These are phyloP conservation scores for Nemania bipapillata DNA, from an alignment of 2,329 filamentous ascomycete genomes.

Conservation along the genomic window DNA sequence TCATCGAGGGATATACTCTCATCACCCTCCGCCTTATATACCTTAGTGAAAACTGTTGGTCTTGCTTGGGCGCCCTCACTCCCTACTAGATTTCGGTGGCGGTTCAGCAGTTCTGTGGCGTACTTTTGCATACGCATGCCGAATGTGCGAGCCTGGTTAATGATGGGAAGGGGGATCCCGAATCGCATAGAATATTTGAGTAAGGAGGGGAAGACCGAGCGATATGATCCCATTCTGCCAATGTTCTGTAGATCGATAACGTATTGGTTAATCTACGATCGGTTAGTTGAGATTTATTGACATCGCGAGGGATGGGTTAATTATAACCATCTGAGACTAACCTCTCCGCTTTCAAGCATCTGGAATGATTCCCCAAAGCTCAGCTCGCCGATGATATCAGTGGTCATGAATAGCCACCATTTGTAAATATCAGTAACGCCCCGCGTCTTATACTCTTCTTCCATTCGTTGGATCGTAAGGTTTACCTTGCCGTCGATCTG, in stretches of 20 bases:
- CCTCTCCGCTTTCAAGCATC: slow-evolving; percentile 62
- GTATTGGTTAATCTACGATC: slow-evolving; percentile 56
- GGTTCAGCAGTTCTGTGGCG: slow-evolving; percentile 44
- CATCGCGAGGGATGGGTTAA: neutral
- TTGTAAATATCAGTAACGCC: slow-evolving; percentile 61
- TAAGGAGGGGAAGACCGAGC: slow-evolving; percentile 49
- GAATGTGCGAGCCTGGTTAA: slow-evolving; percentile 34
- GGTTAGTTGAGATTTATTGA: neutral
- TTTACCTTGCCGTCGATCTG: slow-evolving; percentile 53
- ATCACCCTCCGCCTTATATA: slow-evolving; percentile 52
- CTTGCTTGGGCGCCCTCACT: slow-evolving; percentile 39
- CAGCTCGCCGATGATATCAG: slow-evolving; percentile 65
- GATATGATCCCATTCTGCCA: slow-evolving; percentile 41
- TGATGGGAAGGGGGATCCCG: slow-evolving; percentile 47
- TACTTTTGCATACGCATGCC: slow-evolving; percentile 43
- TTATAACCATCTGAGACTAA: slow-evolving; percentile 42
- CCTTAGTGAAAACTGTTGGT: slow-evolving; percentile 54
- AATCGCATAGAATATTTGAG: slow-evolving; percentile 37
- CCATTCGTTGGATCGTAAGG: slow-evolving; percentile 58
- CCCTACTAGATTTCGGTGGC: slow-evolving; percentile 37
- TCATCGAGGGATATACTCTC: slow-evolving; percentile 40
- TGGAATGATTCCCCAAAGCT: slow-evolving; percentile 66
- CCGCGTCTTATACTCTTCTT: slow-evolving; percentile 52
- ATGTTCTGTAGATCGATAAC: slow-evolving; percentile 53
- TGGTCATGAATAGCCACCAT: slow-evolving; percentile 66